Evolutionary conservation across 345 rosid genomes (phyloP).

Genomic region (Isatis tinctoria): DNA sequence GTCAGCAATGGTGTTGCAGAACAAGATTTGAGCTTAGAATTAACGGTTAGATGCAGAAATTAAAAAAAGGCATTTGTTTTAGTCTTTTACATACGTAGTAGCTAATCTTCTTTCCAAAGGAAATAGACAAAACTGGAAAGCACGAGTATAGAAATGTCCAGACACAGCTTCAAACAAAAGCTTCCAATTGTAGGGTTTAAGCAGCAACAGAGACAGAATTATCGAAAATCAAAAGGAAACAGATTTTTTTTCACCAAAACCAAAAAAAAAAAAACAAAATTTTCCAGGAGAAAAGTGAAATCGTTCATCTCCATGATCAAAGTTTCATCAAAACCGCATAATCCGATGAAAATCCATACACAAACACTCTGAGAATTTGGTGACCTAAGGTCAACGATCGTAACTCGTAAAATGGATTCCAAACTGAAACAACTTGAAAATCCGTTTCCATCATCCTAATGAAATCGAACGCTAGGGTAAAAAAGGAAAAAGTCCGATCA

Average conservation of each 20-base stretch:
- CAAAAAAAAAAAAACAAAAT: neutral
- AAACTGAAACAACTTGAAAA: neutral
- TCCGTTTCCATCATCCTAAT: neutral
- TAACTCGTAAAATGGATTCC: constrained; percentile 13
- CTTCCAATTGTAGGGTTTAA: constrained; percentile 23
- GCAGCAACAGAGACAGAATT: constrained; percentile 6
- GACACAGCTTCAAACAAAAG: neutral
- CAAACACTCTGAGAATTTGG: neutral
- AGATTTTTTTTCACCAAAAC: neutral
- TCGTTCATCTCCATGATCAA: neutral
- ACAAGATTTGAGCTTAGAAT: neutral
- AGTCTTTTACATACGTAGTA: neutral
- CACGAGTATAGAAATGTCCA: neutral
- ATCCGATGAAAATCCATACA: neutral
- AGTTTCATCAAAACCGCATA: neutral
- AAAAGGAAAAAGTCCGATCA: neutral
- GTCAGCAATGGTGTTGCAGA: neutral
- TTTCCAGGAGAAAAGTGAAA: neutral
- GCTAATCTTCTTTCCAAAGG: neutral
- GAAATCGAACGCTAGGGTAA: neutral
- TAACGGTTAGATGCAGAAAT: neutral
- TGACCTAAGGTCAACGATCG: constrained; percentile 31
- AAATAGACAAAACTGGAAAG: neutral
- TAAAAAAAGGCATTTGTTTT: neutral
- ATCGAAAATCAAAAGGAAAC: neutral